These are phyloP conservation scores for Plasmodium gonderi DNA, from an alignment of 169 alveolate genomes.

Conservation along the genomic window DNA sequence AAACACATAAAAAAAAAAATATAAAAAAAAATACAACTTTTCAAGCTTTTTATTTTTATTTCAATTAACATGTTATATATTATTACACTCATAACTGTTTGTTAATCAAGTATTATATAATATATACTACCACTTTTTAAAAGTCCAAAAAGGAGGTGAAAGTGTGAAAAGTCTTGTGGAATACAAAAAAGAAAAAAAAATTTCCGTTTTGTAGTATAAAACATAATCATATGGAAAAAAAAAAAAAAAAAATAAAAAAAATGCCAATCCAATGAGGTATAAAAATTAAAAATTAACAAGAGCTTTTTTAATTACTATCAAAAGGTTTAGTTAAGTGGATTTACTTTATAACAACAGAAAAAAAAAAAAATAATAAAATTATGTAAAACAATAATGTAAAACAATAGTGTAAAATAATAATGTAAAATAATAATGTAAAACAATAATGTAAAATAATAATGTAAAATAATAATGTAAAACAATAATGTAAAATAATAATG, in stretches of 20 bases:
- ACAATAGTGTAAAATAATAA: no score
- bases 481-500: no score
- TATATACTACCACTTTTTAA: neutral
- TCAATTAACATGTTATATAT: neutral
- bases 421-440: no score
- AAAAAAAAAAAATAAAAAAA: neutral
- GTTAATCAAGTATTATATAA: neutral
- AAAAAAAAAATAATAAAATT: neutral
- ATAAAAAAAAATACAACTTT: neutral
- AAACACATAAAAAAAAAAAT: no score
- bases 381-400: no score
- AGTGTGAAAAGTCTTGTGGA: neutral
- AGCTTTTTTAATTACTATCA: neutral
- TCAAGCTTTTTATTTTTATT: neutral
- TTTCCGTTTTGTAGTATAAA: neutral
- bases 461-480: no score
- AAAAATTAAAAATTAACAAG: neutral
- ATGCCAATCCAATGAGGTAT: neutral
- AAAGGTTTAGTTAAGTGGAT: neutral
- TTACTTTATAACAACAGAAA: neutral
- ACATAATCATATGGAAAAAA: neutral
- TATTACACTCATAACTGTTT: neutral
- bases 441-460: no score
- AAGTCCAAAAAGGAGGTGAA: neutral
- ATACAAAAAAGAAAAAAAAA: neutral